phyloP scores from a whole-genome alignment of 1,284 basidiomycete genomes.

The Vanrija sp. region DNA sequence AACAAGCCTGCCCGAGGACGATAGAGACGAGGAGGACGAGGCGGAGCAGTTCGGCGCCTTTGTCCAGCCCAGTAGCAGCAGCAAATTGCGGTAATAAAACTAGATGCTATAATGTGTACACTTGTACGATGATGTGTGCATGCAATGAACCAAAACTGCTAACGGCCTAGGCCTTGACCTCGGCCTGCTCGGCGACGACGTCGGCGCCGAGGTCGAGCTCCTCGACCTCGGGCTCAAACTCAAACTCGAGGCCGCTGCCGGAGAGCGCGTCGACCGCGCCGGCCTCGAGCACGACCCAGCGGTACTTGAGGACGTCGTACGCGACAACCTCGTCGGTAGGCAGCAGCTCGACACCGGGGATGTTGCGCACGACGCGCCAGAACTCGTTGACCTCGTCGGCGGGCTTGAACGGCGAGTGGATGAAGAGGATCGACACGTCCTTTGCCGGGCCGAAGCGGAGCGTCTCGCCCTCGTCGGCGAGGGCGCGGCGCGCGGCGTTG shows the following conservation, averaged over 20 bases:
- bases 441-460: constrained; percentile 34
- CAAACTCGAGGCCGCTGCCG: constrained; percentile 51
- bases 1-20: background rate
- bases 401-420: constrained; percentile 34
- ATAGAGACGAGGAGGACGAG: constrained; percentile 11
- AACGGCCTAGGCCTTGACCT: background rate
- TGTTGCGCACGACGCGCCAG: constrained; percentile 29
- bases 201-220: background rate
- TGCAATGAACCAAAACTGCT: background rate
- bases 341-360: constrained; percentile 61
- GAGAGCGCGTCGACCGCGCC: constrained; percentile 50
- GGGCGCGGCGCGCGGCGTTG: constrained; percentile 29
- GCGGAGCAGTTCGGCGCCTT: constrained; percentile 30
- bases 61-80: constrained; percentile 5
- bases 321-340: constrained; percentile 65
- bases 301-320: constrained; percentile 73
- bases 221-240: constrained; percentile 44
- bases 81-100: background rate
- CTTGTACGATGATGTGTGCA: background rate
- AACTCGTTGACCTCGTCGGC: constrained; percentile 20
- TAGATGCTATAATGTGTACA: background rate
- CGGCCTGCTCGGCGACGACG: background rate
- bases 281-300: constrained; percentile 44
- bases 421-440: constrained; percentile 43
- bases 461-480: constrained; percentile 31